Evolutionary conservation across 2,329 filamentous ascomycete species (phyloP), one percentile per base, ranked within the genome.

Genomic region (Pseudovirgaria hyperparasitica): DNA sequence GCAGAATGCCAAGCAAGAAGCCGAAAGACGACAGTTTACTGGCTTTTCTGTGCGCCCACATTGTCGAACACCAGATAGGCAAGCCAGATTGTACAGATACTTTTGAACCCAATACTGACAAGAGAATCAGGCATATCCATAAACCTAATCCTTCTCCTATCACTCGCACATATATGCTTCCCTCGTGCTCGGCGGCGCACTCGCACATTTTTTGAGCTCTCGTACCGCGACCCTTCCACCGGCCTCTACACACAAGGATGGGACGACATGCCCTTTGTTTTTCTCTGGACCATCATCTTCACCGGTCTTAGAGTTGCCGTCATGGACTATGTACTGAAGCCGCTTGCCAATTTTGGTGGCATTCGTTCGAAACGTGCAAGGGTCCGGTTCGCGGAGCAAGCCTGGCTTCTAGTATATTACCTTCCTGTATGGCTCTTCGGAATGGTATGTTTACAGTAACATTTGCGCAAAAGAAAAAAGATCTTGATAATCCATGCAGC

Each of bases 371-470:
- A 62, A 45, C 92, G 90, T 59, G 70, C 72, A 26, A 60, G 76
- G 32, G 70, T 81, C 20, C 70, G 86, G 30, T 87, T 94, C 54
- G 82, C 82, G 30, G 86, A 94, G 59, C 86, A 94, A 57, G 80
- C 76, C 27, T 93, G 85, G 81, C 65, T 90, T 46, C 57, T 86
- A 30, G 53, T 85, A 22, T 92, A 92, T 57, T 85, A 86, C 52
- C 58, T 58, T 23, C 58, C 76, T 30, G 85, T 84, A 51, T 93
- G 81, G 77, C 63, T 71, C 10, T 59, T 84, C 33, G 86, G 86
- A 38, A 63, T 86, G 62, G 80, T 87, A 62, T 22, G 27, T 25
- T 23, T 12, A 16, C 16, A 13, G 8, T 11, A 11, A 11, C 9
- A 9, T 9, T 11, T 11, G 9, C 9, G 19, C 19, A n/a, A n/a